Evolutionary conservation across 2,329 filamentous ascomycete species (phyloP), one percentile per base, ranked within the genome.

Genomic region (Ophiostoma quercus): DNA sequence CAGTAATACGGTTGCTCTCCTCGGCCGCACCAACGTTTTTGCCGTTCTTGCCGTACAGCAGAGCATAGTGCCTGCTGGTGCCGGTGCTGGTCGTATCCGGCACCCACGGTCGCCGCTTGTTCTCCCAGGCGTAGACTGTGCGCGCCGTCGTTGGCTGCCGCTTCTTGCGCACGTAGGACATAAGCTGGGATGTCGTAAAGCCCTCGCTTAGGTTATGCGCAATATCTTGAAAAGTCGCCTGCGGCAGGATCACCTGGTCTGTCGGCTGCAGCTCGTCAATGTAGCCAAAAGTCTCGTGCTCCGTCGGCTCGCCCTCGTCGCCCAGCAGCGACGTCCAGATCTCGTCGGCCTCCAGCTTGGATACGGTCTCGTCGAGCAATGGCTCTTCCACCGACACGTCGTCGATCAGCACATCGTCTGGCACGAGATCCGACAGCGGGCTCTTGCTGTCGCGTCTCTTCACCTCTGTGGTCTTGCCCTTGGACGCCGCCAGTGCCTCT

Each of bases 221-320:
- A 19, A 86, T 73, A 16, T 77, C 76, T 3, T 78, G 75, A 68
- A 85, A 85, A 7, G 83, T 79, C 0, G 75, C 76, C 43, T 76
- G 74, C 1, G 77, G 74, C 4, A 87, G 70, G 9, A 79, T 74
- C 1, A 71, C 78, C 32, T 78, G 78, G 6, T 79, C 78, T 1
- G 69, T 70, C 0, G 85, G 85, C 51, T 79, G 79, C 43, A 87
- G 74, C 69, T 81, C 81, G 41, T 86, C 77, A 22, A 88, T 82
- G 70, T 84, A 83, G 3, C 76, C 74, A 67, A 79, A 75, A 1
- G 82, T 76, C 60, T 85, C 81, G 22, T 79, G 76, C 1, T 72
- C 76, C 1, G 76, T 72, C 2, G 77, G 74, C 2, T 72, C 72
- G 29, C 47, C 63, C 14, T 60, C 62, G 22, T 70, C 66, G 39